phyloP scores from a whole-genome alignment of 139 green algal species.

The Tetratostichococcus sp. region DNA sequence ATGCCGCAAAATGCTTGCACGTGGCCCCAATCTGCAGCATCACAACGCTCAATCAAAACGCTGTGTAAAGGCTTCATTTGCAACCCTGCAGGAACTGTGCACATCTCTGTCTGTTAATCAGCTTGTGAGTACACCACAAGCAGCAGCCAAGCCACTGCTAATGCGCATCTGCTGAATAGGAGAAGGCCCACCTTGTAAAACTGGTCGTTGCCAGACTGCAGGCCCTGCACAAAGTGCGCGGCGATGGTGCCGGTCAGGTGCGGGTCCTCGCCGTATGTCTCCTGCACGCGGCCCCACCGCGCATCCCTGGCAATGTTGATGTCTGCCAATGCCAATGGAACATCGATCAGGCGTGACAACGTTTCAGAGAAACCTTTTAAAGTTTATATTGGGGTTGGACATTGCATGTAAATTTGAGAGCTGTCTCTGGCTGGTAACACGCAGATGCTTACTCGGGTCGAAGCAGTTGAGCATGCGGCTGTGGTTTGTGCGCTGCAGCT shows the following conservation, averaged over 20 bases:
- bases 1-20: conserved; percentile 49
- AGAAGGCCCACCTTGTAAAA: conserved; percentile 23
- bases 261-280: conserved; percentile 47
- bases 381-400: too few species aligned
- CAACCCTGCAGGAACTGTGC: background rate
- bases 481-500: background rate
- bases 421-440: too few species aligned
- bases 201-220: conserved; percentile 25
- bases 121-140: too few species aligned
- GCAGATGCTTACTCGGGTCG: too few species aligned
- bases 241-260: conserved; percentile 26
- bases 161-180: background rate
- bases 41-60: background rate
- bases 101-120: background rate
- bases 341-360: too few species aligned
- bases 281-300: conserved; percentile 35
- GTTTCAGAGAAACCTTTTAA: too few species aligned
- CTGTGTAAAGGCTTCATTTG: background rate
- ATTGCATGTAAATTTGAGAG: too few species aligned
- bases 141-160: background rate
- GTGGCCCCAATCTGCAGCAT: conserved; percentile 32
- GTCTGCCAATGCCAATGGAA: too few species aligned
- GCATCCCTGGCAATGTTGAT: conserved; percentile 37
- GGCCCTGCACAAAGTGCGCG: conserved; percentile 24
- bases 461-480: conserved; percentile 36